Evolutionary conservation across 371 early-diverging fungal species (phyloP), one percentile per base, ranked within the genome.

Genomic region (Mortierella sp.): DNA sequence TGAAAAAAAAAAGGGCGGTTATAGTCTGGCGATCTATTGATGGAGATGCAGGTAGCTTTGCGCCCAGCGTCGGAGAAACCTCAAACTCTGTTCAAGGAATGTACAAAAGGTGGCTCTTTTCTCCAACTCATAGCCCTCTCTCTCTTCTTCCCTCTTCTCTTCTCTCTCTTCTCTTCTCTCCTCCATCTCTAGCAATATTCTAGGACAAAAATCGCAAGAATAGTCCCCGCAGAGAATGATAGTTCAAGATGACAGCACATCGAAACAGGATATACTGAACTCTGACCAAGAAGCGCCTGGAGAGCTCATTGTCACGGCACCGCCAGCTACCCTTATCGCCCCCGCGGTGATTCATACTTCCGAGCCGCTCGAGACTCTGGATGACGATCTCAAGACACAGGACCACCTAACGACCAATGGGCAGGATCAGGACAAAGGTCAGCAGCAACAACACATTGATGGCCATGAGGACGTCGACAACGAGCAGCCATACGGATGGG

Each of bases 401-500:
- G 38, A 38, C 18, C 27, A 50, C 10, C 49, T 24, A n/a, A 21
- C 21, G 21, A 24, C 8, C 26, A 16, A 21, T 48, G 24, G 24
- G 10, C 49, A 39, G 14, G 54, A 54, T 21, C 38, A 41, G 14
- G 31, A 10, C 34, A 10, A 34, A 34, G 10, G 34, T 34, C 34
- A 34, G 34, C 7, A 5, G 16, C 53, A 34, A 0, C 54, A 49
- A 12, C 58, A 31, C 24, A 21, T 23, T 43, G 53, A 58, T 41
- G 64, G 54, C 34, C 58, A 59, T 28, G 50, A 64, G 14, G 50
- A 64, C 18, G 52, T 70, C 30, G 64, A 70, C 34, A 55, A 61
- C 14, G 72, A 71, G 48, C 64, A 63, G 27, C 72, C 72, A 9
- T 71, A 61, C 48, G 72, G 72, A 53, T 71, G 72, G 72, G 58